Conservation (phyloP, 192 early-diverging fungal genomes). For the Funneliformis mosseae region DNA sequence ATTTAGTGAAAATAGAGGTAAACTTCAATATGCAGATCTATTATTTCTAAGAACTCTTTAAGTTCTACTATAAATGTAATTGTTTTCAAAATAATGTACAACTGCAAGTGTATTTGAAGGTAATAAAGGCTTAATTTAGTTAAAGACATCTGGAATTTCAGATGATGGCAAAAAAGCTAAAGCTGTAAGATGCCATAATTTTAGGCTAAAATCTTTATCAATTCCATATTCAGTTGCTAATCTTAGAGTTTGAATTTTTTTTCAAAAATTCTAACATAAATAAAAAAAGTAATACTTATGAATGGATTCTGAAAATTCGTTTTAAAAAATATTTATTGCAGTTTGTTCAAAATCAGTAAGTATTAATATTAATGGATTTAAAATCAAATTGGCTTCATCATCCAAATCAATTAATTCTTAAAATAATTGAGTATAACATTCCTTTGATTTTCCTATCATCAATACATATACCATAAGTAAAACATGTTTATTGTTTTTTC, state of each 20-base stretch:
- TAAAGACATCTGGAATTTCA: neutral
- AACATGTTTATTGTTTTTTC: neutral
- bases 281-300: too few relatives aligned
- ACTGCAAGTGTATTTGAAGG: neutral
- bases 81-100: slow-evolving; percentile 1
- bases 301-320: too few relatives aligned
- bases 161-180: too few relatives aligned
- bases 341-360: neutral
- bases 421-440: neutral
- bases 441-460: slow-evolving; percentile 8
- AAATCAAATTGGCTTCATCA: neutral
- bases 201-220: too few relatives aligned
- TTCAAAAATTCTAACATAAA: too few relatives aligned
- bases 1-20: neutral
- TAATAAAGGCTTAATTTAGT: neutral
- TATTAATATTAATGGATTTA: neutral
- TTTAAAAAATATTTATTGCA: neutral
- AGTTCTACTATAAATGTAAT: neutral
- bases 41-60: neutral
- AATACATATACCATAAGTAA: neutral
- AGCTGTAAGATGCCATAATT: too few relatives aligned
- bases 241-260: too few relatives aligned
- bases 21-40: neutral
- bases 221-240: too few relatives aligned
- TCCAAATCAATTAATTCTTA: neutral